Percentiles rank a stretch among this genome's conserved stretches.
Conservation (phyloP, 140 eudicot genomes). For the Ambrosia hybrid region DNA sequence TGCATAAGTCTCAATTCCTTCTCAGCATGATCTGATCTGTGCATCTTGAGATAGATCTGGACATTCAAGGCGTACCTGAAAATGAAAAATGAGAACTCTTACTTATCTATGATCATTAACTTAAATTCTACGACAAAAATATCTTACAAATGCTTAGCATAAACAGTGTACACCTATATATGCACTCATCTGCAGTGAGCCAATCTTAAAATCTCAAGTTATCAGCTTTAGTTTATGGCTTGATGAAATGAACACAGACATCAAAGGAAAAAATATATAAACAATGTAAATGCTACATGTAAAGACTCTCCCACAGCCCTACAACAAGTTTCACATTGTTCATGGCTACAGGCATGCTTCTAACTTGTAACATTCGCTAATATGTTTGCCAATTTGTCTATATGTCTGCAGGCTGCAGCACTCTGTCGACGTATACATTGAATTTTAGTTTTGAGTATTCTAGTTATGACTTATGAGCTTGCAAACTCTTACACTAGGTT, state of each 20-base stretch:
- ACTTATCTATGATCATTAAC: not conserved
- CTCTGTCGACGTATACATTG: too few relatives aligned
- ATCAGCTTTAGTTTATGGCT: not conserved
- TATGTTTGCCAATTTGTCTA: too few relatives aligned
- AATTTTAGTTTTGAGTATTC: too few relatives aligned
- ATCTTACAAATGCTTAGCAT: not conserved
- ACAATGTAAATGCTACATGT: too few relatives aligned
- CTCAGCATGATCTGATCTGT: constrained; percentile 94
- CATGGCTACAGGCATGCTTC: too few relatives aligned
- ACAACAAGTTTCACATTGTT: too few relatives aligned
- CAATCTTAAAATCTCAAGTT: not conserved
- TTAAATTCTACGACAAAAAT: not conserved
- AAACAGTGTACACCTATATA: not conserved
- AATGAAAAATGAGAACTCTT: not conserved
- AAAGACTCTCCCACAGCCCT: too few relatives aligned
- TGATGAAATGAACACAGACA: not conserved
- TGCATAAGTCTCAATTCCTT: constrained; percentile 90
- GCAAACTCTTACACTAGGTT: too few relatives aligned
- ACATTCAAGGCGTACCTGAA: constrained; percentile 88
- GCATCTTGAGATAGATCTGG: constrained; percentile 89
- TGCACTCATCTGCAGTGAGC: not conserved
- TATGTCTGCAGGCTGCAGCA: too few relatives aligned
- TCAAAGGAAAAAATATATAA: not conserved
- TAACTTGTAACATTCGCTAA: too few relatives aligned
- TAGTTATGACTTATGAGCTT: too few relatives aligned